Evolutionary conservation across 169 alveolate genomes (phyloP), one percentile per base, ranked within the genome.

Genomic region (Babesia bovis): DNA sequence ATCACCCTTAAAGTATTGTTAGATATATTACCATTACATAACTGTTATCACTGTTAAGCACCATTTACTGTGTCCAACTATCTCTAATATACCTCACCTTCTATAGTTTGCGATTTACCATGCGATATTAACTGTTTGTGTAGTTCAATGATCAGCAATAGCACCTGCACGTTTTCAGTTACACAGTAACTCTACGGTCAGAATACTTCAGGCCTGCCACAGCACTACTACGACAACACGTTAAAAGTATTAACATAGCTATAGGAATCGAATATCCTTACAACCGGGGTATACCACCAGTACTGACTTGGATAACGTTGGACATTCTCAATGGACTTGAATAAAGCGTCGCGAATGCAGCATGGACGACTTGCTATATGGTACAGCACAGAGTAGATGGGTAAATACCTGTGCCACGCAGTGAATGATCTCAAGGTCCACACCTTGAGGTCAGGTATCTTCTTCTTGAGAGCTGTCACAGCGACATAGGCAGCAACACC

Each of bases 401-500:
- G 49, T 13, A 23, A 4, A 26, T 42, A 68, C 44, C 45, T 66
- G 2, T 15, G 6, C 7, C 44, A 23, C 1, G 51, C 25, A 30
- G 21, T 19, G 57, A 32, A 28, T 9, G 83, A 19, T 25, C 21
- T 33, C 15, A 78, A 59, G 47, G 30, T 19, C 73, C 76, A 78
- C 15, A 78, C 76, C 44, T 7, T n/a, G 51, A 78, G 60, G 35
- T 40, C 67, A 5, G 76, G 73, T 1, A 25, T n/a, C 10, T 44
- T 36, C 49, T 35, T 42, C 66, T 47, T 52, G 23, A 47, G 44
- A 40, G 60, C 47, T 4, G 58, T 40, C 35, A 59, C 84, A 40
- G 90, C 75, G 19, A 61, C 42, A 25, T 42, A 57, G 33, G 70
- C 30, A 65, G 83, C 63, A 41, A 73, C 67, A 68, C 82, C 91